phyloP scores from a whole-genome alignment of 2,329 filamentous ascomycete species.

The Paecilomyces sp. region DNA sequence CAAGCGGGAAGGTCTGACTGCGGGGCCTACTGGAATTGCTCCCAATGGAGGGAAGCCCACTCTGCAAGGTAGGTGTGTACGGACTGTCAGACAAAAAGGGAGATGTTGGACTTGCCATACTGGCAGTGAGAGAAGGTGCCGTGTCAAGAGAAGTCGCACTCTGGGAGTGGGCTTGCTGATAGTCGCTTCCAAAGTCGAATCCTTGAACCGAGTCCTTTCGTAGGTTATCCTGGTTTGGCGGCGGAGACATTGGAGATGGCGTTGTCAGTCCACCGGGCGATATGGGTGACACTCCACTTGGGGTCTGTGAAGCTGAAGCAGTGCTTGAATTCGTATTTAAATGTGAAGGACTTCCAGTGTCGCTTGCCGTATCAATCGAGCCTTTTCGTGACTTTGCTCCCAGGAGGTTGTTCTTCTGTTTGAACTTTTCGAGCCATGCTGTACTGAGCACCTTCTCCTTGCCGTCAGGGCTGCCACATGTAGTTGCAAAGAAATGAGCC shows the following conservation, averaged over 20 bases:
- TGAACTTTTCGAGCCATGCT: conserved; percentile 91
- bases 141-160: conserved; percentile 61
- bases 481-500: conserved; percentile 71
- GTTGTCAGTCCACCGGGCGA: conserved; percentile 62
- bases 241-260: conserved; percentile 63
- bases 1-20: conserved; percentile 77
- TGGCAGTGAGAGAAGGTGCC: conserved; percentile 61
- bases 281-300: conserved; percentile 61
- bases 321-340: conserved; percentile 49
- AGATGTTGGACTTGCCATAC: conserved; percentile 65
- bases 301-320: conserved; percentile 54
- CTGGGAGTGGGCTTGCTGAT: conserved; percentile 60
- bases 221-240: conserved; percentile 62
- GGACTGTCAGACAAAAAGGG: conserved; percentile 73
- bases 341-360: conserved; percentile 58
- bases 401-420: conserved; percentile 69
- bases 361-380: conserved; percentile 50
- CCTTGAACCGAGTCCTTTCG: conserved; percentile 53
- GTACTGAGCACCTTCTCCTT: conserved; percentile 64
- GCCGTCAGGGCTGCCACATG: conserved; percentile 63
- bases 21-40: conserved; percentile 65
- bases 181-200: conserved; percentile 54
- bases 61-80: conserved; percentile 53
- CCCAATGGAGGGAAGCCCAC: conserved; percentile 39
- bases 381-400: conserved; percentile 49